Evolutionary conservation across 495 filamentous ascomycete genomes (phyloP), one percentile per base, ranked within the genome.

Genomic region (Pseudevernia furfuracea): DNA sequence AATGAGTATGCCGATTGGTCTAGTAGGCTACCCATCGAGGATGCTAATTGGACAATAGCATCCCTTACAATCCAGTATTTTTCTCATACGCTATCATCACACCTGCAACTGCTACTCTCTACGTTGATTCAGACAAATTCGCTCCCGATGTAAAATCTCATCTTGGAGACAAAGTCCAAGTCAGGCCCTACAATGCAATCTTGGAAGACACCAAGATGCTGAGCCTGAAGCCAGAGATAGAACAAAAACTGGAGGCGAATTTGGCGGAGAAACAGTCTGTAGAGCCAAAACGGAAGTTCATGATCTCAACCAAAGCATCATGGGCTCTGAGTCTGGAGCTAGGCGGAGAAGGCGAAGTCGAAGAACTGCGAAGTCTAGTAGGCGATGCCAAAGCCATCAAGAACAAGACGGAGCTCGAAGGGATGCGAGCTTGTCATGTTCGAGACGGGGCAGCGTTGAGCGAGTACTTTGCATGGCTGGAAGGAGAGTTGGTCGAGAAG

Each of bases 51-150:
- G 12, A 28, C n/a, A 25, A 17, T 59, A 89, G 86, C 73, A 99
- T 99, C 70, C 89, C 91, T 3, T 99, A 96, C 78, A 99, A 99
- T 71, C 95, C 95, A 0, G 95, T 99, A 41, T 99, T 97, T 80
- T 97, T 97, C 78, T 95, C 95, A 34, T 99, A 97, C 72, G 91
- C 92, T 48, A 81, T 95, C 49, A 80, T 99, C 60, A 97, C 95
- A 7, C 85, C 87, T 4, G 87, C 87, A 11, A 80, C 85, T 8
- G 90, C 89, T 39, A 93, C 89, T 34, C 77, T 99, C 17, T 99
- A 97, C 70, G 79, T 97, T 58, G 87, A 97, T 68, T 81, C 82
- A 4, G 83, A 84, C 8, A 96, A 97, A 73, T 74, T 99, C 25
- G 85, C 75, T 14, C 72, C 80, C 10, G 88, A 90, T 61, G 86